These are phyloP conservation scores for Haplosporangium gracile DNA, from an alignment of 192 early-diverging fungal species.

Conservation along the genomic window DNA sequence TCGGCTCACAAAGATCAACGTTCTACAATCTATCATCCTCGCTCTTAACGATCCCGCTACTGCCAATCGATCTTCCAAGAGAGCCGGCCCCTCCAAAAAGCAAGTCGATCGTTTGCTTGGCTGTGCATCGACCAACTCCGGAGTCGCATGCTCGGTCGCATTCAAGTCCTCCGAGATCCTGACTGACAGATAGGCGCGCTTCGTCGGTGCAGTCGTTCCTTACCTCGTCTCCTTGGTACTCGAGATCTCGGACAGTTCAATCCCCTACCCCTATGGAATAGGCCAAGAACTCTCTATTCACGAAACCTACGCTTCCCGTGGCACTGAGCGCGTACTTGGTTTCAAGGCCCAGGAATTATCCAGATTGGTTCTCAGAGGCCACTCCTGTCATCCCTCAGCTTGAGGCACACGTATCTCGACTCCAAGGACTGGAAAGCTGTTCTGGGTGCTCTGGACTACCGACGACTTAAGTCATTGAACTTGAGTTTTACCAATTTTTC, in stretches of 20 bases:
- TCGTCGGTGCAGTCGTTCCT: not conserved
- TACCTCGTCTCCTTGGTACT: not conserved
- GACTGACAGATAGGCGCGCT: not conserved
- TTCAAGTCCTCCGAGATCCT: not conserved
- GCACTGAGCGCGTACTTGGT: not conserved
- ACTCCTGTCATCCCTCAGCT: not conserved
- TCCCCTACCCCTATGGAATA: not conserved
- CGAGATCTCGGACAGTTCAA: not conserved
- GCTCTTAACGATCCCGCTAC: not conserved
- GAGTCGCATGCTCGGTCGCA: not conserved
- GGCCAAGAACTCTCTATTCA: not conserved
- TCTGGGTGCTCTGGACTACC: slow-evolving; percentile 8
- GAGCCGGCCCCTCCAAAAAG: not conserved
- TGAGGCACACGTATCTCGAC: not conserved
- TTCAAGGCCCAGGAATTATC: not conserved
- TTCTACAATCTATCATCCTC: not conserved
- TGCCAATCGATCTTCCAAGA: not conserved
- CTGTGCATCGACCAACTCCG: too few species aligned
- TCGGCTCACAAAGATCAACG: not conserved
- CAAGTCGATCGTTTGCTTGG: not conserved
- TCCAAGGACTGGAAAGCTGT: not conserved
- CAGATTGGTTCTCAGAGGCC: slow-evolving; percentile 8
- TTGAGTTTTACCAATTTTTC: not conserved
- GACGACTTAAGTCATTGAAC: not conserved
- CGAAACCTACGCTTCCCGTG: not conserved